Conservation (phyloP, 2,329 filamentous ascomycete genomes). For the Myriosclerotinia curreyana region DNA sequence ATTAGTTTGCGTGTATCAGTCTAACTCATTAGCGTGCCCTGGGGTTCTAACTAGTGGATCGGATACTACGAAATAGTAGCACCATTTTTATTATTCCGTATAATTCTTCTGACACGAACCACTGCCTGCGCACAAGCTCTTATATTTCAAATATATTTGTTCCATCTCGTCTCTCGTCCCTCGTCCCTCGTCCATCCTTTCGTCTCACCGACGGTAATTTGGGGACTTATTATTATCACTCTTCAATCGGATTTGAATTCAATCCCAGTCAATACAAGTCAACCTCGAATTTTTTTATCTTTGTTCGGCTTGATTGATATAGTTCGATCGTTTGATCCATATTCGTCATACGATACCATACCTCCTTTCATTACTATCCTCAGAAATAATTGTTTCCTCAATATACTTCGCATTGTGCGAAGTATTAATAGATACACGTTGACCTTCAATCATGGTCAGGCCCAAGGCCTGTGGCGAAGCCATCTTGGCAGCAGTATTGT, state of each 20-base stretch:
- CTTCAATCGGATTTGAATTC: background rate
- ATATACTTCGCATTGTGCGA: conserved; percentile 32
- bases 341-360: conserved; percentile 6
- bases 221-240: background rate
- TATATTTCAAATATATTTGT: background rate
- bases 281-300: background rate
- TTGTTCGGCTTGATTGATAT: background rate
- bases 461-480: conserved; percentile 55
- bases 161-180: conserved; percentile 2
- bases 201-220: background rate
- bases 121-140: conserved; percentile 5
- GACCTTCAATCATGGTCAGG: conserved; percentile 41
- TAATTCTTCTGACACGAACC: conserved; percentile 20
- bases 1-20: background rate
- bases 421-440: conserved; percentile 27
- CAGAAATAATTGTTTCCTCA: conserved; percentile 25
- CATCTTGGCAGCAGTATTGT: conserved; percentile 54
- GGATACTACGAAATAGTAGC: background rate
- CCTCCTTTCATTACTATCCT: conserved; percentile 2
- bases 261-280: background rate
- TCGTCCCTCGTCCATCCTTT: conserved; percentile 17
- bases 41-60: conserved; percentile 10
- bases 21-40: too few relatives aligned
- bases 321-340: background rate
- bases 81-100: background rate